Evolutionary conservation across 345 rosid species (phyloP).

Genomic region (Murraya paniculata): DNA sequence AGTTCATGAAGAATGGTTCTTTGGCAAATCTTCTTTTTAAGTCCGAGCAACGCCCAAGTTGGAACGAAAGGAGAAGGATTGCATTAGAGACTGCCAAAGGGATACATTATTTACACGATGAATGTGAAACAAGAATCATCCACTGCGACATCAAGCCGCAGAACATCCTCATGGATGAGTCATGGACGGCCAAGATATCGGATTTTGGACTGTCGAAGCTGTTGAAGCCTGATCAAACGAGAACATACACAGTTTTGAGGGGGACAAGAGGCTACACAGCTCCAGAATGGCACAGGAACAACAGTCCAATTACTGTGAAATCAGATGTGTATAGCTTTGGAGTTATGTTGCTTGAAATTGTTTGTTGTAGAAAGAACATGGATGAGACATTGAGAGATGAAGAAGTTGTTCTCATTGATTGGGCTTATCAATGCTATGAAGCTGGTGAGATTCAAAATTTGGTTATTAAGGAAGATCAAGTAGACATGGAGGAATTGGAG

Average conservation of each 20-base stretch:
- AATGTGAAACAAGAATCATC: slow-evolving; percentile 13
- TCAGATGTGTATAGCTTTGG: slow-evolving; percentile 1
- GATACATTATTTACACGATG: slow-evolving; percentile 7
- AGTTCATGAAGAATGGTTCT: neutral
- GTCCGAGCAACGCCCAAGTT: neutral
- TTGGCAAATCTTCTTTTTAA: neutral
- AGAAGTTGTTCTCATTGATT: neutral
- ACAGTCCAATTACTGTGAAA: slow-evolving; percentile 4
- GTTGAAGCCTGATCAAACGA: slow-evolving; percentile 12
- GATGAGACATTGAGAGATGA: neutral
- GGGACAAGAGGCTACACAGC: neutral
- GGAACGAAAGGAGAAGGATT: neutral
- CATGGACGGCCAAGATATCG: neutral
- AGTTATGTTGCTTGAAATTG: slow-evolving; percentile 3
- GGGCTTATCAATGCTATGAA: slow-evolving; percentile 7
- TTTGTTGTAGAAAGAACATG: slow-evolving; percentile 6
- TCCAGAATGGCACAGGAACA: slow-evolving; percentile 9
- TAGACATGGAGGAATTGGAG: neutral
- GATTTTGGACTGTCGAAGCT: slow-evolving; percentile 7
- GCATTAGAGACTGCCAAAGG: neutral
- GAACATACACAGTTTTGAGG: neutral
- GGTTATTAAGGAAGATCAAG: neutral
- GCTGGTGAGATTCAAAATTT: neutral
- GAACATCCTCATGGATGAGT: slow-evolving; percentile 6
- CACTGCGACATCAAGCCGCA: slow-evolving; percentile 14